Conservation (phyloP, 1,139 yeast genomes). For the Yamadazyma trypodendri region DNA sequence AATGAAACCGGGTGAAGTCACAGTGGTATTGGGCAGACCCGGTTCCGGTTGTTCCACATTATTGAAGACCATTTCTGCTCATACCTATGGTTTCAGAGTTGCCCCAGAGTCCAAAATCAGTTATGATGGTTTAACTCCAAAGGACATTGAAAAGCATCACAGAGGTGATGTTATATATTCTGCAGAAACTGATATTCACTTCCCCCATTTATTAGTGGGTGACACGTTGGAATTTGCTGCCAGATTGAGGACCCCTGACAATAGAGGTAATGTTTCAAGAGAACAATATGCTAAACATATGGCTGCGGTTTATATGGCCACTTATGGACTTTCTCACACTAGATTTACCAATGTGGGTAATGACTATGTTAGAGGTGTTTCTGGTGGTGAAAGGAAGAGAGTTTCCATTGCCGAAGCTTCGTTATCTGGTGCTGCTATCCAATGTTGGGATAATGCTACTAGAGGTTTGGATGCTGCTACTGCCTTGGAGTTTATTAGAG, state of each 20-base stretch:
- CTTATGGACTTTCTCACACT: constrained; percentile 37
- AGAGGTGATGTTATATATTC: constrained; percentile 52
- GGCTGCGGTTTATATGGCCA: constrained; percentile 44
- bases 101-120: constrained; percentile 27
- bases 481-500: constrained; percentile 68
- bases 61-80: constrained; percentile 33
- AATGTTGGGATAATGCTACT: constrained; percentile 66
- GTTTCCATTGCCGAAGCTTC: constrained; percentile 46
- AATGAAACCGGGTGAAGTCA: constrained; percentile 33
- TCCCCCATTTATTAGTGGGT: constrained; percentile 52
- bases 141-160: constrained; percentile 45
- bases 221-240: constrained; percentile 50
- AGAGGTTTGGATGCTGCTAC: constrained; percentile 63
- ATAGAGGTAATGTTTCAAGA: constrained; percentile 38
- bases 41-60: constrained; percentile 39
- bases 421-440: constrained; percentile 35
- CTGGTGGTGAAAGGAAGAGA: constrained; percentile 48
- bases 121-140: constrained; percentile 52
- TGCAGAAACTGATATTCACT: constrained; percentile 54
- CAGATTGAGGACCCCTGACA: constrained; percentile 39
- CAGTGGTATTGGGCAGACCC: constrained; percentile 38
- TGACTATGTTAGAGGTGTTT: constrained; percentile 38
- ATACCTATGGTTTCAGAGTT: constrained; percentile 36
- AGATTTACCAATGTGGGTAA: constrained; percentile 37
- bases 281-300: constrained; percentile 41